Percentiles rank a stretch among this genome's conserved stretches.
phyloP scores from a whole-genome alignment of 768 basidiomycete genomes.

The Tubosaeta sp. region DNA sequence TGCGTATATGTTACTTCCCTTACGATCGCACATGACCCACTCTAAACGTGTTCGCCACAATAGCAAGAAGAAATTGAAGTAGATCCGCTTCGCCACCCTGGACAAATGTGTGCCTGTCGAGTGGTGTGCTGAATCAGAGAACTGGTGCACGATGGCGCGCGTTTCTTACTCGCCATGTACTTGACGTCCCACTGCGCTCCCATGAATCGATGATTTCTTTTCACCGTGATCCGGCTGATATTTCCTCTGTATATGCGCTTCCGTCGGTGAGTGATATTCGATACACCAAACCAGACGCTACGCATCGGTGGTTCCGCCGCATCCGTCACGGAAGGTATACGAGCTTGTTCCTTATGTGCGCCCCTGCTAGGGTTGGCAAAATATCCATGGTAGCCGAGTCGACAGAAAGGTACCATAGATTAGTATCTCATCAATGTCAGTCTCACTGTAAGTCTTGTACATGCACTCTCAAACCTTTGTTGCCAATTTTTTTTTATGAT shows the following conservation, averaged over 20 bases:
- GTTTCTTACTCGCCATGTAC: conserved; percentile 10
- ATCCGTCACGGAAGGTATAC: too few relatives aligned
- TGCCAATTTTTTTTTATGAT: too few relatives aligned
- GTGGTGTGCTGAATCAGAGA: neutral
- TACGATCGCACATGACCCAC: conserved; percentile 1
- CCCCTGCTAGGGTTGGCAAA: too few relatives aligned
- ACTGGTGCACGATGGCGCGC: neutral
- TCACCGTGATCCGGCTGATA: neutral
- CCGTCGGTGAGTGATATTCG: neutral
- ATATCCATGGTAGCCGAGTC: too few relatives aligned
- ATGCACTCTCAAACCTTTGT: too few relatives aligned
- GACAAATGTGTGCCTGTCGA: neutral
- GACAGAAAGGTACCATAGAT: too few relatives aligned
- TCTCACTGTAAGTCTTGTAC: too few relatives aligned
- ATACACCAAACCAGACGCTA: neutral
- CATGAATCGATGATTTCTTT: conserved; percentile 12
- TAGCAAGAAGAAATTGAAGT: conserved; percentile 97
- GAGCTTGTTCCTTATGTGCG: too few relatives aligned
- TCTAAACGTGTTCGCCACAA: neutral
- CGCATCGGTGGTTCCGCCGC: too few relatives aligned
- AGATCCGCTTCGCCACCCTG: conserved; percentile 32
- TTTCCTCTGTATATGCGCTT: neutral
- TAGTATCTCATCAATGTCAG: too few relatives aligned
- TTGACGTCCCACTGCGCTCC: conserved; percentile 13
- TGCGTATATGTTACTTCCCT: conserved; percentile 38